phyloP scores from a whole-genome alignment of 106 monocot genomes.

The Allium cepa region DNA sequence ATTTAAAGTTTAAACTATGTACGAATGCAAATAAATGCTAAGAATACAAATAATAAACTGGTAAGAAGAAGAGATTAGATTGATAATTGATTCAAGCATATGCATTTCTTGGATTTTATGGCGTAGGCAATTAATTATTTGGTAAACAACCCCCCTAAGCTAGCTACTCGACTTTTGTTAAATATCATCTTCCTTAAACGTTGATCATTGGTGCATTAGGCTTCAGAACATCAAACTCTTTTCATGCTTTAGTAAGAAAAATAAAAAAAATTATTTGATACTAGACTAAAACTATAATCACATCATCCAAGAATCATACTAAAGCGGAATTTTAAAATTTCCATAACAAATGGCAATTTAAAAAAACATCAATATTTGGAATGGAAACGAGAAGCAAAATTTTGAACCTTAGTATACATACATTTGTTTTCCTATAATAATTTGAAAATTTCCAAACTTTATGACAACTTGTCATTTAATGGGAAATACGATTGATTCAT shows the following conservation, averaged over 20 bases:
- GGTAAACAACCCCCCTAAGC: constrained; percentile 7
- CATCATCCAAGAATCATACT: no score
- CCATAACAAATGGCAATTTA: no score
- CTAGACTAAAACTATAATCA: no score
- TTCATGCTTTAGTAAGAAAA: no score
- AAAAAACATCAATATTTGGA: no score
- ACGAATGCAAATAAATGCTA: not conserved
- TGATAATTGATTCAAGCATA: constrained; percentile 7
- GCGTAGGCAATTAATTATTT: constrained; percentile 13
- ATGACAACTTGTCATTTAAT: no score
- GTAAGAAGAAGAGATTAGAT: not conserved
- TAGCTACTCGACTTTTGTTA: not conserved
- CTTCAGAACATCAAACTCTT: not conserved
- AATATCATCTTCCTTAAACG: not conserved
- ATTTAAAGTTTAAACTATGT: not conserved
- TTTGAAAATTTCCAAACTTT: no score
- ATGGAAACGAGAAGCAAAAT: no score
- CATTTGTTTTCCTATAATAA: no score
- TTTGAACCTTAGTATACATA: no score
- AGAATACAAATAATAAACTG: not conserved
- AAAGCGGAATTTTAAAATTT: no score
- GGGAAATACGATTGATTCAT: not conserved
- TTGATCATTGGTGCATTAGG: not conserved
- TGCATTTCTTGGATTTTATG: constrained; percentile 1
- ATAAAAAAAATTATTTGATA: no score